Evolutionary conservation across 306 rosid species (phyloP).

Genomic region (Pyrus betulifolia): DNA sequence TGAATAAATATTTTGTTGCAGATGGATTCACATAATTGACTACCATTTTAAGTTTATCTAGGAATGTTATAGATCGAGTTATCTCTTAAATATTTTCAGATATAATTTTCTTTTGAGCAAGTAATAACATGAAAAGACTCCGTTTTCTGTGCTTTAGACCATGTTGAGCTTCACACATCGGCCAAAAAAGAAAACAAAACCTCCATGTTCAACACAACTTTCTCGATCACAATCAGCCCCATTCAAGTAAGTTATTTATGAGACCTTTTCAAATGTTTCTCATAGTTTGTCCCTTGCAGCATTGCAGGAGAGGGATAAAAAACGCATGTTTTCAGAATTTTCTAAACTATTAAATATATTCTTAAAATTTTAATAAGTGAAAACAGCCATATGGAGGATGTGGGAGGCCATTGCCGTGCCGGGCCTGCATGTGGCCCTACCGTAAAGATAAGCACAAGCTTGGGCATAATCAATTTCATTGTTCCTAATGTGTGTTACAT

Average conservation of each 20-base stretch:
- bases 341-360: no score
- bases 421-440: no score
- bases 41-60: background rate
- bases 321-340: no score
- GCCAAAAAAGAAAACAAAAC: background rate
- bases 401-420: no score
- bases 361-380: no score
- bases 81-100: background rate
- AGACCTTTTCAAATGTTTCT: background rate
- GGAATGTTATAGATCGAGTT: background rate
- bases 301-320: no score
- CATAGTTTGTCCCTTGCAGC: background rate
- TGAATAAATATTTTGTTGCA: background rate
- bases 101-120: background rate
- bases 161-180: background rate
- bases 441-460: background rate
- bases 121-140: constrained; percentile 4
- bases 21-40: background rate
- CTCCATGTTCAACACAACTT: background rate
- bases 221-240: background rate
- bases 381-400: no score
- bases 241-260: background rate
- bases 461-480: background rate
- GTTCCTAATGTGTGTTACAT: background rate
- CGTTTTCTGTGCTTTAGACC: background rate